Conservation (phyloP, 2,329 filamentous ascomycete genomes). For the Fusarium multiceps region DNA sequence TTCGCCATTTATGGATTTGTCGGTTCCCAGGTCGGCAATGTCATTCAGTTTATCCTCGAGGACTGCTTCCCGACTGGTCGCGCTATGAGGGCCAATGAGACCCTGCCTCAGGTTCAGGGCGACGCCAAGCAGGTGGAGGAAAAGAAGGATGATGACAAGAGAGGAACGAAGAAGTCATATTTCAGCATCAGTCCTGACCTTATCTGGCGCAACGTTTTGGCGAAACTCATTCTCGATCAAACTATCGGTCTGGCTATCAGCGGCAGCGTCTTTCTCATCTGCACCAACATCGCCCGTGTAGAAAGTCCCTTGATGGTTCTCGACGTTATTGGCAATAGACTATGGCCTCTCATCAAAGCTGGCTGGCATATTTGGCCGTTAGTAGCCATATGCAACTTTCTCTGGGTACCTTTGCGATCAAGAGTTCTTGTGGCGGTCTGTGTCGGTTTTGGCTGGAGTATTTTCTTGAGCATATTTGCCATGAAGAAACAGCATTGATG, state of each 20-base stretch:
- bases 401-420: constrained; percentile 52
- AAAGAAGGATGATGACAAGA: constrained; percentile 41
- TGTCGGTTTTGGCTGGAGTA: constrained; percentile 53
- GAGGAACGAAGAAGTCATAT: constrained; percentile 16
- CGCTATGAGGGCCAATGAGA: constrained; percentile 33
- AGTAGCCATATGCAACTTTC: constrained; percentile 51
- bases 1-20: constrained; percentile 52
- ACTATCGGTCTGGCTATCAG: constrained; percentile 52
- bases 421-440: constrained; percentile 51
- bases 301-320: constrained; percentile 40
- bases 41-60: constrained; percentile 52
- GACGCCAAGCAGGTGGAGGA: constrained; percentile 33
- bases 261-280: constrained; percentile 50
- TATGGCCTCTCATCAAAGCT: constrained; percentile 49
- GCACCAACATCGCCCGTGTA: constrained; percentile 51
- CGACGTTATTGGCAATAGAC: constrained; percentile 44
- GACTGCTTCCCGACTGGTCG: constrained; percentile 50
- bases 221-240: constrained; percentile 52
- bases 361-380: constrained; percentile 54
- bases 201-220: constrained; percentile 51
- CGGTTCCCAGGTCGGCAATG: constrained; percentile 52
- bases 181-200: constrained; percentile 43
- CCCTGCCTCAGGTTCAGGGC: constrained; percentile 36
- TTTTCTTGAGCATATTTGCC: constrained; percentile 52
- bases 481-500: constrained; percentile 34